Evolutionary conservation across 192 early-diverging fungal species (phyloP), one percentile per base, ranked within the genome.

Genomic region (Diversispora epigaea): DNA sequence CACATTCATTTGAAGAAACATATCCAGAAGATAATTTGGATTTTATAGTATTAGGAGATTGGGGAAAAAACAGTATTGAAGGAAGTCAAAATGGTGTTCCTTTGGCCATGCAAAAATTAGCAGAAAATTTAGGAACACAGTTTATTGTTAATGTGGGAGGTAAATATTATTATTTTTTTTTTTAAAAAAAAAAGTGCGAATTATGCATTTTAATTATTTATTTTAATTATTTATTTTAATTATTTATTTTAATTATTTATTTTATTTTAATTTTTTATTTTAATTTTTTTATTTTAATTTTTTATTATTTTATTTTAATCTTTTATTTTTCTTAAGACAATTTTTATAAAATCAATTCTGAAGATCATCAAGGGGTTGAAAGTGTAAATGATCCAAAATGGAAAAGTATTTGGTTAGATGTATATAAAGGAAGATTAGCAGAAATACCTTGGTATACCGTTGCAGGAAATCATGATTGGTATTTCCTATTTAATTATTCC

Each of bases 381-480:
- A 62, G 21, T 45, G 44, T 62, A 19, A 12, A 73, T 14, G 71
- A 73, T 58, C 32, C 40, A 47, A 73, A 73, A 60, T 73, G 71
- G 71, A 73, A 73, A 32, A 62, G 19, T 7, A 61, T 19, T 61
- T 73, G 71, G 71, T 47, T 73, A 47, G 44, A 73, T 44, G 58
- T 73, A 3, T 73, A 73, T 19, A 49, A 73, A n/a, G 71, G 58
- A 8, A 73, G n/a, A 52, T 62, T 73, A 62, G 14, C 57, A 17
- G 17, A 46, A 14, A 73, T 73, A 39, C 55, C 55, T 61, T 73
- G 71, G 71, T 73, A 73, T 32, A 73, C 43, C 14, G 71, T 73
- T 41, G 71, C 71, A 7, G 71, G 71, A 47, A 73, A 73, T 62
- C 71, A 73, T 32, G 71, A 73, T 46, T 73, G 71, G 71, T 73